These are phyloP conservation scores for Paramecium pentaurelia DNA, from an alignment of 73 alveolate species.

Conservation along the genomic window DNA sequence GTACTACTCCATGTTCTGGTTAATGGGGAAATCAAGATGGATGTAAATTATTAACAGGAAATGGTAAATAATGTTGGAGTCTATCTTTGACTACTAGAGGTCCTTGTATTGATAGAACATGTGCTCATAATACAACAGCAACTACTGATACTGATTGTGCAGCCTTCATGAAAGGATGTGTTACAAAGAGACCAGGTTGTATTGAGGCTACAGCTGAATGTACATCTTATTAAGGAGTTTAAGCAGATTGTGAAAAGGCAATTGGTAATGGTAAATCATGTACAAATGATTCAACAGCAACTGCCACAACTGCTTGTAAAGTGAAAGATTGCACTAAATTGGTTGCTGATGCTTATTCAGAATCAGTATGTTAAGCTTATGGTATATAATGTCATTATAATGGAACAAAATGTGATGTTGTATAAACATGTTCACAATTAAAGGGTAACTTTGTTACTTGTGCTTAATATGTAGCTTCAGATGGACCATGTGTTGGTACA, in stretches of 20 bases:
- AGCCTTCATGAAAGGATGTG: constrained; percentile 23
- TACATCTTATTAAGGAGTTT: constrained; percentile 5
- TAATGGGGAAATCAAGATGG: not conserved
- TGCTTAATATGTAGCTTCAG: not conserved
- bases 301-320: constrained; percentile 22
- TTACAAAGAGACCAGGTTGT: constrained; percentile 35
- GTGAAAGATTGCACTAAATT: not conserved
- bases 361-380: not conserved
- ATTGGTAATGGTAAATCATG: not conserved
- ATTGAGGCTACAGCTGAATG: constrained; percentile 1
- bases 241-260: not conserved
- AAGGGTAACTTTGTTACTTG: not conserved
- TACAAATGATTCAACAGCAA: not conserved
- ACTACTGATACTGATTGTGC: constrained; percentile 28
- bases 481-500: constrained; percentile 41
- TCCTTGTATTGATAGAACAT: not conserved
- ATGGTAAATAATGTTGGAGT: not conserved
- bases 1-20: not conserved
- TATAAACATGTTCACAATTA: not conserved
- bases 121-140: not conserved
- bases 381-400: not conserved
- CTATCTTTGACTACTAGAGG: not conserved
- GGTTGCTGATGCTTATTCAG: not conserved
- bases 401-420: not conserved
- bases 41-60: not conserved